Base-by-base conservation (phyloP, 139 green algal genomes). In the Volvox reticuliferus region DNA sequence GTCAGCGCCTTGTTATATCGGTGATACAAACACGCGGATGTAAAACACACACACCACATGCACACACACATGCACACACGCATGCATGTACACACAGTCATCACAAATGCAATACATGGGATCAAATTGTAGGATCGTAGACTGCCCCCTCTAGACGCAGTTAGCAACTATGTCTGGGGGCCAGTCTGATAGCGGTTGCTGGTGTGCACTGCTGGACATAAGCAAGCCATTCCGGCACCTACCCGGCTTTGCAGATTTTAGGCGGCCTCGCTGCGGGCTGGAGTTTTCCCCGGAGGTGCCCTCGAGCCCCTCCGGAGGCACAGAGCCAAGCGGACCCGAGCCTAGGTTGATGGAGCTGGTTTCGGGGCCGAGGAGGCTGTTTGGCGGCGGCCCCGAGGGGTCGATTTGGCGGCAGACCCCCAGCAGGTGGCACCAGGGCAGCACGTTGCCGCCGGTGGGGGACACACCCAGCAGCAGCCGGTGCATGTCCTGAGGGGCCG, bases 401-500 rank as follows among this genome's bases (percentile, higher is more conserved):
- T 90, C 86, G 24, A 90, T 80, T 32, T 90, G 86, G 30, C 86
- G 73, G 73, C 86, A 90, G 30, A 18, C 24, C 69, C 86, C 86
- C 86, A 90, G 86, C 86, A 90, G 86, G 50, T 90, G 86, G 86
- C 73, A 90, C 86, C 86, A 90, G 73, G 86, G 86, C 73, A 90
- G 73, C 86, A 90, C 73, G 86, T 90, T 90, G 75, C n/a, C 75
- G 30, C 86, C 86, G 12, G 73, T 77, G 76, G 32, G 17, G 16
- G 87, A 86, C 32, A 91, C 76, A n/a, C 84, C 90, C 77, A 91
- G 78, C 67, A 88, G 67, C 55, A 92, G 89, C 9, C 82, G 82
- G 75, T 90, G 89, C 82, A 92, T 82, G 73, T 92, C 83, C 62
- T 86, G 36, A 12, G 62, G 68, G 33, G 21, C 55, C 21, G 62